Evolutionary conservation across 768 basidiomycete species (phyloP), one percentile per base, ranked within the genome.

Genomic region (Cyathus striatus): DNA sequence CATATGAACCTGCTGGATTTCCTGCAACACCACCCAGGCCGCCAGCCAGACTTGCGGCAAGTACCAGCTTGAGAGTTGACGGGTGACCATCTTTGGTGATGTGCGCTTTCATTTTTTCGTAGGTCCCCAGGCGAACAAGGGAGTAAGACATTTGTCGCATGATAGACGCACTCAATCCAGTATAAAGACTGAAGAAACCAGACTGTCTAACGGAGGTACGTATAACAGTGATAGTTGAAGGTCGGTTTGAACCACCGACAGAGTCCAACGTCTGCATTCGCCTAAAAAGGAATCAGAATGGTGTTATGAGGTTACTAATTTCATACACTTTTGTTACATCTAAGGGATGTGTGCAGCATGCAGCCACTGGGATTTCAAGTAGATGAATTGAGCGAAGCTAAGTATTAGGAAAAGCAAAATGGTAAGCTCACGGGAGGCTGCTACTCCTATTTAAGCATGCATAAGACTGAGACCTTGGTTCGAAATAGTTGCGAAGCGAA

Each of bases 101-200:
- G 12, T 64, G 64, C 16, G 66, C 62, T 55, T 90, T 90, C 57
- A 87, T 71, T 40, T 80, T 78, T 54, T 94, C 91, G 55, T 93
- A 92, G 17, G 71, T 77, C 18, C 90, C 90, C 23, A 93, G 65
- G 23, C 91, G 81, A 41, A 90, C 87, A 36, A 93, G 78, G 0
- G 89, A 89, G 55, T 94, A 94, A 7, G 89, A 83, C 90, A 93
- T 91, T 64, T 94, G 91, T 40, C 91, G 77, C 60, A 92, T 70
- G 18, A 91, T 61, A 2, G 90, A 89, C 4, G 90, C 90, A 4
- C 83, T 81, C 24, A 92, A 73, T 18, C 91, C 91, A 9, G 84
- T 81, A 53, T 88, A 92, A 20, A 93, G 63, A 48, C 87, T 86
- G 44, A 73, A 73, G 49, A 90, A 56, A 48, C 91, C 90, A 16